Percentiles rank a stretch among this genome's conserved stretches.
These are phyloP conservation scores for Gryganskiella cystojenkinii DNA, from an alignment of 192 early-diverging fungal genomes.

Conservation along the genomic window DNA sequence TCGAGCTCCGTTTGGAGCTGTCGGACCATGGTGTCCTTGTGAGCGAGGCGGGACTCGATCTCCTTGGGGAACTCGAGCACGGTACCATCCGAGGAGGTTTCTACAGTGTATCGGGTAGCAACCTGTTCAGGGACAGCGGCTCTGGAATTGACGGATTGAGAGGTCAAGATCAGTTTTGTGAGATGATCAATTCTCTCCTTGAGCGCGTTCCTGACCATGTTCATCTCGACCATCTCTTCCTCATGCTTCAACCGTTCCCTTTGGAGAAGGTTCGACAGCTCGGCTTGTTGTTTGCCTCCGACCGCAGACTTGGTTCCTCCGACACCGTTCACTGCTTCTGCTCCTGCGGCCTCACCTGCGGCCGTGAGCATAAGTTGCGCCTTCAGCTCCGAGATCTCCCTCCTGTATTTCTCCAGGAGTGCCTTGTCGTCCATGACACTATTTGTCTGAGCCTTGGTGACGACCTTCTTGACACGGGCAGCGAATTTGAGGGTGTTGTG, in stretches of 20 bases:
- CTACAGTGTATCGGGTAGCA: conserved; percentile 16
- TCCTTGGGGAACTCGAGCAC: conserved; percentile 28
- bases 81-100: conserved; percentile 28
- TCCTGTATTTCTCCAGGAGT: conserved; percentile 82
- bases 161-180: conserved; percentile 85
- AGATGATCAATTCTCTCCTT: conserved; percentile 90
- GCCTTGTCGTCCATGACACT: conserved; percentile 84
- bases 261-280: conserved; percentile 31
- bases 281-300: conserved; percentile 45
- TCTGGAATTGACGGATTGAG: conserved; percentile 65
- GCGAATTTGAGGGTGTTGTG: conserved; percentile 97
- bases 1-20: conserved; percentile 36
- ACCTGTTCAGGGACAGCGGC: conserved; percentile 13
- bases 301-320: conserved; percentile 40
- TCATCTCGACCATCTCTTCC: conserved; percentile 64
- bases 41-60: conserved; percentile 22
- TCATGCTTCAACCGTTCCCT: conserved; percentile 58
- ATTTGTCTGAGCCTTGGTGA: conserved; percentile 85
- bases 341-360: conserved; percentile 59
- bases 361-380: conserved; percentile 71
- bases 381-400: conserved; percentile 82
- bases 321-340: conserved; percentile 57
- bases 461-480: conserved; percentile 88
- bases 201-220: conserved; percentile 72
- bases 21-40: conserved; percentile 44